Base-by-base conservation (phyloP, 345 rosid species). In the Streptanthus diversifolius region DNA sequence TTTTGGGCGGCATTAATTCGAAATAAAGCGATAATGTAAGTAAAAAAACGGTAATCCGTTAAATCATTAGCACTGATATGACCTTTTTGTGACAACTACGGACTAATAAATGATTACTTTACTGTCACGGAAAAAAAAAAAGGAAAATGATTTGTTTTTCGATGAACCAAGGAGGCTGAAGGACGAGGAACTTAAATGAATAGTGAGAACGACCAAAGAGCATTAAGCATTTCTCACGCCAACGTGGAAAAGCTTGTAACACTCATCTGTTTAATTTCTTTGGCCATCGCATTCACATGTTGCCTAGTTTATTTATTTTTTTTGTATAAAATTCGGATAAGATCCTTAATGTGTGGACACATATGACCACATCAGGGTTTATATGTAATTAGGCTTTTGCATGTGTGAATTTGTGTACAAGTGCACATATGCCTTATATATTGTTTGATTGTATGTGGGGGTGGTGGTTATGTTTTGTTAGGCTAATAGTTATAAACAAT, bases 131-230 rank as follows among this genome's bases (percentile, higher is more conserved):
- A 11, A 21, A 53, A 41, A 8, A 9, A 21, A 53, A 41, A 8
- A 9, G 22, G 6, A 13, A 44, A 49, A 35, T n/a, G 15, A 13
- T 21, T 47, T 47, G 0, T 3, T 63, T 29, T 5, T 66, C 77
- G 72, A 65, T 57, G 77, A 73, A 73, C 60, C 35, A 19, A 51
- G 70, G 66, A 57, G 60, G 72, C 71, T 56, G 45, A 45, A 72
- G 41, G 68, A 71, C 36, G 68, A 73, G 48, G 7, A 54, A 44
- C 12, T 57, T 33, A 17, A 30, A 57, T 33, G 56, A 24, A 36
- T 43, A 53, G 12, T 41, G 43, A 73, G 47, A 54, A 44, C 17
- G 51, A 73, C 77, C 57, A 56, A 45, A 56, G 33, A 62, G 56
- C 41, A 51, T 43, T 39, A 62, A 62, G 22, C 54, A 10, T 30